Conservation (phyloP, 139 green algal genomes). For the Chlorella sorokiniana region DNA sequence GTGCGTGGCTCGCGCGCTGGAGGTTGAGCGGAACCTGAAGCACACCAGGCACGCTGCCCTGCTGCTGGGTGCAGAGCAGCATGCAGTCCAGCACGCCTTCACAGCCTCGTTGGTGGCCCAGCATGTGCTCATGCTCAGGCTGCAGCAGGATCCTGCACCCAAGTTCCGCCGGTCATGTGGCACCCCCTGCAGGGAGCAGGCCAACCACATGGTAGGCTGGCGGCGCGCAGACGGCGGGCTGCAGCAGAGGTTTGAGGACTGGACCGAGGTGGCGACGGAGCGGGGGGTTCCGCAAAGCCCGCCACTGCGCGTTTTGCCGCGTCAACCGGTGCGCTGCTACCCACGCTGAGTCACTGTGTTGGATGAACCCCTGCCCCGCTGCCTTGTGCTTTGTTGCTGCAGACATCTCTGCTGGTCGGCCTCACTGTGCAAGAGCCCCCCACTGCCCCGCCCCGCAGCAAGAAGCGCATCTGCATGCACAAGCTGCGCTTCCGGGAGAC, state of each 20-base stretch:
- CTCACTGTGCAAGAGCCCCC: no score
- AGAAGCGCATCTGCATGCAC: background rate
- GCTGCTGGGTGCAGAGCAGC: background rate
- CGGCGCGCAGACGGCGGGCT: slow-evolving; percentile 3
- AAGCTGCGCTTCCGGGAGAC: background rate
- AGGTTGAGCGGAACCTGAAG: background rate
- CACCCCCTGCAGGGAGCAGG: slow-evolving; percentile 8
- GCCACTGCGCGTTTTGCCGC: slow-evolving; percentile 20
- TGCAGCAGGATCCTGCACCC: no score
- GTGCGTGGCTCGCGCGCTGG: background rate
- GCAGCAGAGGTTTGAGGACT: background rate
- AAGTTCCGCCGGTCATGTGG: background rate
- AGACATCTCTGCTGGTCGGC: background rate
- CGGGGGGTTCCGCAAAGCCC: background rate
- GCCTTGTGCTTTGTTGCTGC: background rate
- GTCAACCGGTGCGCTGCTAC: slow-evolving; percentile 6
- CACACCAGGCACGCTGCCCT: background rate
- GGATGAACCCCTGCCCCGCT: background rate
- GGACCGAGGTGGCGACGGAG: background rate
- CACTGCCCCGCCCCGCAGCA: background rate
- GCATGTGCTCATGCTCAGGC: no score
- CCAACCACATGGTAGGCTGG: slow-evolving; percentile 23
- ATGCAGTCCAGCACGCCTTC: no score
- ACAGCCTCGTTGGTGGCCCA: no score
- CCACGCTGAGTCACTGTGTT: no score